These are phyloP conservation scores for Pterocarpus santalinus DNA, from an alignment of 306 rosid species.

Conservation along the genomic window DNA sequence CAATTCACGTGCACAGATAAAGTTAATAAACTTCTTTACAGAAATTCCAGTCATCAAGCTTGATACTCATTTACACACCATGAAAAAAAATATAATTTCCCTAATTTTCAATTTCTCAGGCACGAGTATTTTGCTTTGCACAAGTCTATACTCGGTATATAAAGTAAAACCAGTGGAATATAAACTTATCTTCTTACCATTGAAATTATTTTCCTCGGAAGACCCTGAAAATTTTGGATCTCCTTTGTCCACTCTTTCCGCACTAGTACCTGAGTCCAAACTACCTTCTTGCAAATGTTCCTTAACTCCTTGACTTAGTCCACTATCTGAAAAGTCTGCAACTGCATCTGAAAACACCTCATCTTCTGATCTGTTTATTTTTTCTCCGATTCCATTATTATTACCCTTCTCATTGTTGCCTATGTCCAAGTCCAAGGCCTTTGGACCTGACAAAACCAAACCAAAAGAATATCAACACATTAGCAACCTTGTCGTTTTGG, in stretches of 20 bases:
- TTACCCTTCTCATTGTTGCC: conserved; percentile 50
- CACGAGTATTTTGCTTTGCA: neutral
- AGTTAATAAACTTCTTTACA: conserved; percentile 4
- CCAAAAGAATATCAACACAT: conserved; percentile 32
- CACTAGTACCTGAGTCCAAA: conserved; percentile 45
- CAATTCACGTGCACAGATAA: neutral
- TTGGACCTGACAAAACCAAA: conserved; percentile 59
- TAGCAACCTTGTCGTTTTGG: neutral
- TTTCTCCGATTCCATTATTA: conserved; percentile 45
- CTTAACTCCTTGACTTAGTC: conserved; percentile 41
- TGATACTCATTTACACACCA: neutral
- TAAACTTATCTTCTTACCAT: conserved; percentile 55
- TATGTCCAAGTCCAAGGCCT: conserved; percentile 48
- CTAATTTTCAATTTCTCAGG: neutral
- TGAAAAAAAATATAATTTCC: conserved; percentile 2
- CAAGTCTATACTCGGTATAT: neutral
- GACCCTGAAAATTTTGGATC: conserved; percentile 48
- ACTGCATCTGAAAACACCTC: conserved; percentile 80
- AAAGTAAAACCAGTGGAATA: conserved; percentile 10
- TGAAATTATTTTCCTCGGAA: conserved; percentile 36
- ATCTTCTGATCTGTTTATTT: conserved; percentile 58
- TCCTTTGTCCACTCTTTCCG: conserved; percentile 43
- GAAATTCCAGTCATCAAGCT: neutral
- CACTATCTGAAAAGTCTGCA: conserved; percentile 68
- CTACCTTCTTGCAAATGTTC: conserved; percentile 26